These are phyloP conservation scores for Zygnema circumcarinatum DNA, from an alignment of 139 green algal species.

Conservation along the genomic window DNA sequence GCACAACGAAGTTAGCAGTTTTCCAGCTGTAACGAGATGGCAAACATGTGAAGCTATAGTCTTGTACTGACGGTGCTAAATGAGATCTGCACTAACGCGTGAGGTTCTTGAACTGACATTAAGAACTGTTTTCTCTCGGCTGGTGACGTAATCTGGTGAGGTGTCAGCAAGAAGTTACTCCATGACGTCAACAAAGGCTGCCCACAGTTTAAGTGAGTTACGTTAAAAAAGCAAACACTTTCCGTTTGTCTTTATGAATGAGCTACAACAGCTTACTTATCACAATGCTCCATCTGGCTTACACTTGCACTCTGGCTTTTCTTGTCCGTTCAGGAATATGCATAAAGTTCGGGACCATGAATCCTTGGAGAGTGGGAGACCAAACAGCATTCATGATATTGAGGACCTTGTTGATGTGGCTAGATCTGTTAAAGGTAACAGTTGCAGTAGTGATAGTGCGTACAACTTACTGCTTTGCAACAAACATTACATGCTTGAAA, in stretches of 20 bases:
- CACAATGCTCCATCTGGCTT: too few relatives aligned
- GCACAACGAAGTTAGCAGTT: not conserved
- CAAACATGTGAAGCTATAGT: not conserved
- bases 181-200: constrained; percentile 14
- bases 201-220: constrained; percentile 16
- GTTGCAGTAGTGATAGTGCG: too few relatives aligned
- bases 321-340: constrained; percentile 5
- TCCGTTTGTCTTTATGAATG: not conserved
- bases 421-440: constrained; percentile 55
- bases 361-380: not conserved
- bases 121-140: too few relatives aligned
- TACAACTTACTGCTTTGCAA: too few relatives aligned
- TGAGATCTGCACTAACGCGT: too few relatives aligned
- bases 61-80: too few relatives aligned
- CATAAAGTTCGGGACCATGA: constrained; percentile 16
- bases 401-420: constrained; percentile 83
- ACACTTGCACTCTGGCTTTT: too few relatives aligned
- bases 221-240: not conserved
- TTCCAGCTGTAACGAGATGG: not conserved
- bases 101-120: too few relatives aligned
- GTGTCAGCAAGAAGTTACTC: constrained; percentile 6
- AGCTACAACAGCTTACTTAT: not conserved
- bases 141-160: too few relatives aligned
- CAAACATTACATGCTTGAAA: too few relatives aligned
- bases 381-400: constrained; percentile 82